phyloP scores from a whole-genome alignment of 2,329 filamentous ascomycete species.

The Tolypocladium paradoxum region DNA sequence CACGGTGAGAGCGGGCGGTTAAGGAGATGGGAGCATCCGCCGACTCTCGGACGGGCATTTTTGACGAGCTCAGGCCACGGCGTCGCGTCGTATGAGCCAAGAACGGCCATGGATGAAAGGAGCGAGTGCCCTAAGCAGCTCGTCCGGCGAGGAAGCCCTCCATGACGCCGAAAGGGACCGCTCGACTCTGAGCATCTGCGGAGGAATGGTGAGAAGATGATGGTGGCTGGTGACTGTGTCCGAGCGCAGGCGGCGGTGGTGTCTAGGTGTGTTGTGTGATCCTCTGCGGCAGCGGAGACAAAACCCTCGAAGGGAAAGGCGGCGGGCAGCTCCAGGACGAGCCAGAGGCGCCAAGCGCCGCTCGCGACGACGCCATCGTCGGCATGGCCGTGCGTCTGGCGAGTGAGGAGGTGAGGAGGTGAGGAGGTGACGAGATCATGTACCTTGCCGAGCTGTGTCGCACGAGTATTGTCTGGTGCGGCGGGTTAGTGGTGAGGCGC shows the following conservation, averaged over 20 bases:
- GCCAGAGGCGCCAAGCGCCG: neutral
- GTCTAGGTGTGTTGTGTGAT: neutral
- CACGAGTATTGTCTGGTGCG: no score
- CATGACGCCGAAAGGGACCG: neutral
- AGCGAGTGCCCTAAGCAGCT: neutral
- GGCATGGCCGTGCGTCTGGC: neutral
- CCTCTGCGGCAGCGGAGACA: neutral
- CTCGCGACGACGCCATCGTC: neutral
- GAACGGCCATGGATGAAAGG: neutral
- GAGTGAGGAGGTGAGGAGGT: neutral
- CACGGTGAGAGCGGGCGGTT: neutral
- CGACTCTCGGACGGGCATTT: neutral
- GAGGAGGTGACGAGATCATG: no score
- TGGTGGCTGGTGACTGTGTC: neutral
- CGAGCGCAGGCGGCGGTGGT: neutral
- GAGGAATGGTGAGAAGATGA: neutral
- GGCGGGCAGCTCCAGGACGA: neutral
- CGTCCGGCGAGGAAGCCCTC: neutral
- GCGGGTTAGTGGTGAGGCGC: neutral
- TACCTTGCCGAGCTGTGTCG: no score
- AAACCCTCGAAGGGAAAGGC: neutral
- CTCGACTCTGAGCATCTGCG: neutral
- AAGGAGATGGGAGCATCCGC: neutral
- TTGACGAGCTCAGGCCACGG: neutral
- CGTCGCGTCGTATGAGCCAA: neutral